Evolutionary conservation across 306 rosid species (phyloP).

Genomic region (Adenanthera pavonina): DNA sequence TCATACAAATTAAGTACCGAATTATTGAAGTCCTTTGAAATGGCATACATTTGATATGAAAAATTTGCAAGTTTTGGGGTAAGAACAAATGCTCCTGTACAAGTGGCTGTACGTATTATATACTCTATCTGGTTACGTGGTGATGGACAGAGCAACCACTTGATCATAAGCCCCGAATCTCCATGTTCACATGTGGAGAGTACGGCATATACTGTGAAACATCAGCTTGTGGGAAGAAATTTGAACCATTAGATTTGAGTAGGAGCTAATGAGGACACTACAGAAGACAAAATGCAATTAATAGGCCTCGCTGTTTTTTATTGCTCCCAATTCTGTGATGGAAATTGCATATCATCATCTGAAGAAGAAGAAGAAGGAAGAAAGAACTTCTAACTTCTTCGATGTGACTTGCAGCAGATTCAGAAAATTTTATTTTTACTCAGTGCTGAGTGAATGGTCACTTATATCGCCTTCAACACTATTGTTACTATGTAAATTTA

Average conservation of each 20-base stretch:
- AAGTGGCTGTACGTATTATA: constrained; percentile 17
- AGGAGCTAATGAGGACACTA: constrained; percentile 28
- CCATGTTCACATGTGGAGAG: constrained; percentile 15
- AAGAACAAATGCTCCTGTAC: not conserved
- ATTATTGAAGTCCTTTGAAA: too few relatives aligned
- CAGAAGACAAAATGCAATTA: constrained; percentile 52
- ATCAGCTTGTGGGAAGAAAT: constrained; percentile 34
- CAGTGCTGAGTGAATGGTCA: not conserved
- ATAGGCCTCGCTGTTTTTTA: constrained; percentile 28
- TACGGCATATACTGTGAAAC: constrained; percentile 10
- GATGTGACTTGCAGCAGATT: constrained; percentile 9
- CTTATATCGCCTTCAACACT: too few relatives aligned
- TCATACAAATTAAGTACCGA: too few relatives aligned
- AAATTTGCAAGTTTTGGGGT: too few relatives aligned
- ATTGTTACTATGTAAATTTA: too few relatives aligned
- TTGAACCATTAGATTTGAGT: constrained; percentile 43
- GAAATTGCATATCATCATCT: constrained; percentile 6
- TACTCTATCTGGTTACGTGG: constrained; percentile 29
- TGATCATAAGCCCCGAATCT: constrained; percentile 1
- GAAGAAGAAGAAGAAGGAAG: not conserved
- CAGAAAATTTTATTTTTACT: not conserved
- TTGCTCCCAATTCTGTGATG: constrained; percentile 30
- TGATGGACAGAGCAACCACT: constrained; percentile 27
- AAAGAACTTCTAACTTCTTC: not conserved
- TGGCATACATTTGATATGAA: too few relatives aligned